These are phyloP conservation scores for Arthroderma uncinatum DNA, from an alignment of 2,329 filamentous ascomycete species.

Conservation along the genomic window DNA sequence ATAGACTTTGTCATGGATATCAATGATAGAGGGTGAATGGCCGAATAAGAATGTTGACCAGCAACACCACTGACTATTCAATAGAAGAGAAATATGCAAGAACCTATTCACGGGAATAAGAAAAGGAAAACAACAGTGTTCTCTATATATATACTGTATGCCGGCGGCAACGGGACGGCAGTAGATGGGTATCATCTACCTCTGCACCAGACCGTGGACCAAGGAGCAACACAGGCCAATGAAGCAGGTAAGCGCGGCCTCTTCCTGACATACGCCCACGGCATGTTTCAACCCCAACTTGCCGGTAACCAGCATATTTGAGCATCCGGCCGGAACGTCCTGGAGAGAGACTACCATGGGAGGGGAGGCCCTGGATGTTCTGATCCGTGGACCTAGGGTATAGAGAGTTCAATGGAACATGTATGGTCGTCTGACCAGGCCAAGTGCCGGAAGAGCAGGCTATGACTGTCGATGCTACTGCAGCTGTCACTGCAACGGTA, in stretches of 20 bases:
- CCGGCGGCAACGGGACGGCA: background rate
- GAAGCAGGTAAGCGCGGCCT: background rate
- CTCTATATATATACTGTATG: background rate
- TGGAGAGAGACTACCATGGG: too few species aligned
- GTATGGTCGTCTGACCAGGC: too few species aligned
- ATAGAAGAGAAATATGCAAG: background rate
- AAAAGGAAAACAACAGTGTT: background rate
- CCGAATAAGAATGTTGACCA: background rate
- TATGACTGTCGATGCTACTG: too few species aligned
- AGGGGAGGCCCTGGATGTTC: too few species aligned
- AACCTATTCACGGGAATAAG: background rate
- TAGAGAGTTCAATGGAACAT: too few species aligned
- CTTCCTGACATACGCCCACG: background rate
- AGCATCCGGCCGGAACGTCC: too few species aligned
- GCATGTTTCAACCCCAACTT: conserved; percentile 1
- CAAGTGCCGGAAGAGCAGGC: too few species aligned
- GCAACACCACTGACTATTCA: background rate
- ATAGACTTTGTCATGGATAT: background rate
- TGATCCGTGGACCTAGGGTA: too few species aligned
- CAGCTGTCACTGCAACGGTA: too few species aligned
- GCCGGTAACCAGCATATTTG: too few species aligned
- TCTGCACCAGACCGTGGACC: too few species aligned
- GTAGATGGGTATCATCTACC: background rate
- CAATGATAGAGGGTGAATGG: background rate
- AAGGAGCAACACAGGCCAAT: background rate